A percentile compares a stretch with the other conserved stretches of the same genome.
These are phyloP conservation scores for Trichoderma virens DNA, from an alignment of 495 filamentous ascomycete genomes.

Conservation along the genomic window DNA sequence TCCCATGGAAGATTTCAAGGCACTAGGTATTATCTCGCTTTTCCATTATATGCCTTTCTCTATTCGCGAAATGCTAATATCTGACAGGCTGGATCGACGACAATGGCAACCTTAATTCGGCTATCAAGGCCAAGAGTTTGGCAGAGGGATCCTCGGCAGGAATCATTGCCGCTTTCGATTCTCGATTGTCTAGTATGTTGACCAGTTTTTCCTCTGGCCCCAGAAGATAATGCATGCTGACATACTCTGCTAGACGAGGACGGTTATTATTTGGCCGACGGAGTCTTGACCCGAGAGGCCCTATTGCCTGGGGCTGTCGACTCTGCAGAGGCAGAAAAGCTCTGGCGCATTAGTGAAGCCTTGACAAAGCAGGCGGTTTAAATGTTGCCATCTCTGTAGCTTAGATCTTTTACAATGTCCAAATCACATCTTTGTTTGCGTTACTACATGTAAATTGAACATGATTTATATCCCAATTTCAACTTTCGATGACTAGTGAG, in stretches of 20 bases:
- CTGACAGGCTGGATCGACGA: not conserved
- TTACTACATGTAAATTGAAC: not conserved
- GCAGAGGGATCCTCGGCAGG: not conserved
- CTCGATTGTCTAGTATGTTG: not conserved
- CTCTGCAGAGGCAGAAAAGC: not conserved
- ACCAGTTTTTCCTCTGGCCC: not conserved
- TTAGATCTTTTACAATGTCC: too few relatives aligned
- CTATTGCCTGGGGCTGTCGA: not conserved
- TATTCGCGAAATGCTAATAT: not conserved
- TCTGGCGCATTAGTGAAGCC: not conserved
- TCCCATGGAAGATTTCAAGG: not conserved
- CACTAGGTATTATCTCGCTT: not conserved
- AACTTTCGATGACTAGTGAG: not conserved
- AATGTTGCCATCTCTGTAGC: too few relatives aligned
- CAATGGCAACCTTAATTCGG: not conserved
- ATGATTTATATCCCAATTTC: not conserved
- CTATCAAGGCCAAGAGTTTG: not conserved
- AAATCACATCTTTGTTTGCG: not conserved
- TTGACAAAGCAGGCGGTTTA: not conserved
- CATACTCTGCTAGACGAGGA: not conserved
- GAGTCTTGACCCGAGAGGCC: not conserved
- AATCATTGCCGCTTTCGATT: not conserved
- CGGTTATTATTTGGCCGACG: not conserved
- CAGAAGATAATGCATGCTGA: not conserved
- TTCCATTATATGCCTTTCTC: not conserved